A percentile compares a stretch with the other conserved stretches of the same genome.
Evolutionary conservation across 2,329 filamentous ascomycete species (phyloP).

Genomic region (Cladophialophora immunda): DNA sequence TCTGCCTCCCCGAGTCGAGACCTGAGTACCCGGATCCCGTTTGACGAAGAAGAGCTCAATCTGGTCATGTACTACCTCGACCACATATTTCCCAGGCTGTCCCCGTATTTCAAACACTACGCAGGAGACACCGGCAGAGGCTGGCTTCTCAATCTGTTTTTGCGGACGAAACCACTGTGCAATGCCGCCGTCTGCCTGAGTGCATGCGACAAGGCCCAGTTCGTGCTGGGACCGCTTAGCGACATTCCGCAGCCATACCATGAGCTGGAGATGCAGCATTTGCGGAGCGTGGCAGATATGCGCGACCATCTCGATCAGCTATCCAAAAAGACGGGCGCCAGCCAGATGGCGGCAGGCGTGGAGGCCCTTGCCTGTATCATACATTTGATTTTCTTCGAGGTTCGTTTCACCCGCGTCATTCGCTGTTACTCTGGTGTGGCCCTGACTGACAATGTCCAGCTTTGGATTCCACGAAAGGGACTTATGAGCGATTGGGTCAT

Average conservation of each 20-base stretch:
- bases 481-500: slow-evolving; percentile 17
- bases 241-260: slow-evolving; percentile 18
- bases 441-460: background rate
- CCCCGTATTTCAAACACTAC: slow-evolving; percentile 1
- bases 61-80: slow-evolving; percentile 17
- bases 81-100: slow-evolving; percentile 9
- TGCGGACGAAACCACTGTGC: slow-evolving; percentile 16
- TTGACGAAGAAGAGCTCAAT: slow-evolving; percentile 7
- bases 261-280: slow-evolving; percentile 20
- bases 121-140: slow-evolving; percentile 15
- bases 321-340: slow-evolving; percentile 15
- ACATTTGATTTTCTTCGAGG: slow-evolving; percentile 20
- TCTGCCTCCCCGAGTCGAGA: background rate
- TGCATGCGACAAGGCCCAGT: slow-evolving; percentile 21
- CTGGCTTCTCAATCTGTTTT: slow-evolving; percentile 19
- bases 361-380: slow-evolving; percentile 22
- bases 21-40: background rate
- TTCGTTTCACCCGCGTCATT: background rate
- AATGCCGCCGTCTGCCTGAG: slow-evolving; percentile 19
- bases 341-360: slow-evolving; percentile 18
- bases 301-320: slow-evolving; percentile 16
- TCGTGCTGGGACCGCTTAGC: slow-evolving; percentile 14
- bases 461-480: slow-evolving; percentile 17
- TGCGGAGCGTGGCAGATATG: slow-evolving; percentile 18
- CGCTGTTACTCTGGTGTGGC: background rate